Percentiles rank a stretch among this genome's conserved stretches.
These are phyloP conservation scores for Mortierella sp. DNA, from an alignment of 371 early-diverging fungal genomes.

Conservation along the genomic window DNA sequence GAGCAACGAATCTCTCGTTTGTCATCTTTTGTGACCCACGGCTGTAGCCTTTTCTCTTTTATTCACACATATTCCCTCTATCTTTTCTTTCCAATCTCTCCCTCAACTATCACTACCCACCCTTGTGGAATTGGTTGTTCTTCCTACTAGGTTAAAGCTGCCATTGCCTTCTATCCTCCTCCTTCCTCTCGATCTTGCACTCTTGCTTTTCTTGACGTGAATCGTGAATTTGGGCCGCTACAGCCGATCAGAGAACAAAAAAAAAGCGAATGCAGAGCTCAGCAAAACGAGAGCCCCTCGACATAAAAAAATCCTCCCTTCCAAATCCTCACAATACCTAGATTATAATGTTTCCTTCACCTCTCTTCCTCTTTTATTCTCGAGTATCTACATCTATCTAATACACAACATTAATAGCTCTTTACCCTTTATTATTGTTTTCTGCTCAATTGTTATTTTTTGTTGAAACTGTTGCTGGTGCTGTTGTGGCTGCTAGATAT, in stretches of 20 bases:
- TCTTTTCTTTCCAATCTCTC: background rate
- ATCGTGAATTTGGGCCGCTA: background rate
- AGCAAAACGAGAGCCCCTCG: background rate
- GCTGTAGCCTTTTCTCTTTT: constrained; percentile 5
- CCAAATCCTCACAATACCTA: background rate
- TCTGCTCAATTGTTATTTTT: background rate
- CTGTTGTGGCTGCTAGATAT: background rate
- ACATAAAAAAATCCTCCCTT: background rate
- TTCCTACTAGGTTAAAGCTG: constrained; percentile 13
- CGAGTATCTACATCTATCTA: constrained; percentile 3
- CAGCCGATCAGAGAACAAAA: background rate
- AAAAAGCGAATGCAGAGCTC: background rate
- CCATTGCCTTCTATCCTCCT: constrained; percentile 9
- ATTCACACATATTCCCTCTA: constrained; percentile 17
- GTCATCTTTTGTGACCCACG: constrained; percentile 6
- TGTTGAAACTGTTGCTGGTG: too few relatives aligned
- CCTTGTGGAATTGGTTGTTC: constrained; percentile 3
- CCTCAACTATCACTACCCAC: constrained; percentile 5
- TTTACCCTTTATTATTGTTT: too few relatives aligned
- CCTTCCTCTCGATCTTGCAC: constrained; percentile 7
- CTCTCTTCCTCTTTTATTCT: background rate
- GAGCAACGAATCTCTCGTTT: background rate
- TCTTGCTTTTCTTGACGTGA: constrained; percentile 11
- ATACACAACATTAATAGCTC: constrained; percentile 4
- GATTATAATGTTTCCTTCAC: constrained; percentile 2